A percentile compares a stretch with the other conserved stretches of the same genome.
Evolutionary conservation across 306 rosid genomes (phyloP).

Genomic region (Inga laurina): DNA sequence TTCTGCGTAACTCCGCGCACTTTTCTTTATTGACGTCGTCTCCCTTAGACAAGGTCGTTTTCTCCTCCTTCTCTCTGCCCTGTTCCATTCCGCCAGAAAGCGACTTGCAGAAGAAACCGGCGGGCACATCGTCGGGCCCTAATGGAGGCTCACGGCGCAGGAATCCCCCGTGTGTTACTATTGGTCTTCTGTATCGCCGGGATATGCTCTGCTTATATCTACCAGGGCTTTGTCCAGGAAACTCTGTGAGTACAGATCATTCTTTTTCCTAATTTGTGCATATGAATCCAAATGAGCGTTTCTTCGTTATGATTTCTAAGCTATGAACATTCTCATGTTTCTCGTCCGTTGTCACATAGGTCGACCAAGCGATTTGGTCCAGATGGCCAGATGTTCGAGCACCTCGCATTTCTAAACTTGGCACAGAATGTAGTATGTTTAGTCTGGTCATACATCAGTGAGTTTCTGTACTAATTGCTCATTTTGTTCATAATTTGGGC

Average conservation of each 20-base stretch:
- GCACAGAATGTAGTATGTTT: conserved; percentile 75
- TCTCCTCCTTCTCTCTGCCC: neutral
- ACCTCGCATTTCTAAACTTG: conserved; percentile 71
- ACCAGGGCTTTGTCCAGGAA: conserved; percentile 81
- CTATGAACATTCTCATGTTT: neutral
- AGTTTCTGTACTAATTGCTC: conserved; percentile 28
- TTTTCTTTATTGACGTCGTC: neutral
- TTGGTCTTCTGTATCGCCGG: conserved; percentile 68
- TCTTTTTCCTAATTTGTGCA: neutral
- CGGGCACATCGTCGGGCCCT: conserved; percentile 8
- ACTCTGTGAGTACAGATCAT: conserved; percentile 47
- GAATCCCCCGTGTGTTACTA: conserved; percentile 53
- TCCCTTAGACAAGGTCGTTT: neutral
- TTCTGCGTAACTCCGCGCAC: conserved; percentile 38
- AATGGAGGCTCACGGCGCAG: conserved; percentile 71
- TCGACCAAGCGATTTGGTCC: conserved; percentile 77
- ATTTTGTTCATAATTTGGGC: neutral
- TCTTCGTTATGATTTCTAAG: neutral
- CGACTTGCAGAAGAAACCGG: conserved; percentile 17
- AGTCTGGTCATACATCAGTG: conserved; percentile 74
- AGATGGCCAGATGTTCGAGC: conserved; percentile 62
- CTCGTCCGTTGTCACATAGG: conserved; percentile 15
- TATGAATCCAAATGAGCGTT: neutral
- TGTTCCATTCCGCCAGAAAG: neutral
- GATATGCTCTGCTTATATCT: conserved; percentile 76